phyloP scores from a whole-genome alignment of 768 basidiomycete genomes.

The Mycena rosella region DNA sequence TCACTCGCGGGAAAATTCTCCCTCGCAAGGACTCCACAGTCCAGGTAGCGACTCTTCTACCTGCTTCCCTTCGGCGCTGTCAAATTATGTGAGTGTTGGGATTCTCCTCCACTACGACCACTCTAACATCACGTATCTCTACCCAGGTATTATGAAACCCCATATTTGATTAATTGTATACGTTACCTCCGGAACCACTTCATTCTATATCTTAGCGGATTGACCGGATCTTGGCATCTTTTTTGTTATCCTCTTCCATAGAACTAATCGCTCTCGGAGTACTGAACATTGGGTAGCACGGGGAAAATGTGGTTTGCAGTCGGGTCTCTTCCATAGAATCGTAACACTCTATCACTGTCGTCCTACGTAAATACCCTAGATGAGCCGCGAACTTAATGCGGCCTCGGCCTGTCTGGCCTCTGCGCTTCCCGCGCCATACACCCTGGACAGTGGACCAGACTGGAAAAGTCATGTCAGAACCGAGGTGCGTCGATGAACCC shows the following conservation, averaged over 20 bases:
- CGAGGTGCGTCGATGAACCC: conserved; percentile 8
- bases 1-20: conserved; percentile 25
- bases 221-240: not conserved
- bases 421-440: conserved; percentile 46
- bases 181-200: conserved; percentile 17
- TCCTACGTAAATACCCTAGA: too few relatives aligned
- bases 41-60: conserved; percentile 38
- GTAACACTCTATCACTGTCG: too few relatives aligned
- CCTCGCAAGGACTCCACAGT: conserved; percentile 32
- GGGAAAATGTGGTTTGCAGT: too few relatives aligned
- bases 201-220: conserved; percentile 3
- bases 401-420: conserved; percentile 63
- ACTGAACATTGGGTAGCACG: not conserved
- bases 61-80: conserved; percentile 47
- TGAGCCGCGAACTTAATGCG: conserved; percentile 66
- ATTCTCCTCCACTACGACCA: conserved; percentile 20
- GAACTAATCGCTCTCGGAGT: not conserved
- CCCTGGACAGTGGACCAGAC: conserved; percentile 62
- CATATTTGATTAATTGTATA: conserved; percentile 33
- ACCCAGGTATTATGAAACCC: conserved; percentile 30
- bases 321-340: conserved; percentile 21
- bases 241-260: conserved; percentile 11
- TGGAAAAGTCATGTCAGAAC: conserved; percentile 42
- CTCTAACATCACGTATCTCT: conserved; percentile 24
- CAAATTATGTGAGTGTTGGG: conserved; percentile 49